Percentiles rank a stretch among this genome's conserved stretches.
These are phyloP conservation scores for Fermentozyma sake DNA, from an alignment of 1,139 yeast genomes.

Conservation along the genomic window DNA sequence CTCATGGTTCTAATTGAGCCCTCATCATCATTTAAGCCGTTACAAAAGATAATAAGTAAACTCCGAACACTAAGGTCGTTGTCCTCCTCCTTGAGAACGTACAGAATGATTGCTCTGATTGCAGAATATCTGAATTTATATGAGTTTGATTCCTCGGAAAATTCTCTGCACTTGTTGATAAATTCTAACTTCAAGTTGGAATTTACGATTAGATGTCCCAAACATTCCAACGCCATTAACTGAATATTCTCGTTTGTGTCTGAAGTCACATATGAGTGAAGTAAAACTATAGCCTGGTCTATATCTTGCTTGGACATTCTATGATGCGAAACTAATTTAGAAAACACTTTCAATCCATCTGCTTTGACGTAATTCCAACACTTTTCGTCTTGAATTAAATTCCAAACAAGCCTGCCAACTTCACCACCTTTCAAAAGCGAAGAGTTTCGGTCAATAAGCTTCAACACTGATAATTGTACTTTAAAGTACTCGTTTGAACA, in stretches of 20 bases:
- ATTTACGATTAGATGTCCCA: constrained; percentile 8
- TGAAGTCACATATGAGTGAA: not conserved
- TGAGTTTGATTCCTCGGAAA: constrained; percentile 40
- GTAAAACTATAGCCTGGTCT: not conserved
- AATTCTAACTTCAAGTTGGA: constrained; percentile 1
- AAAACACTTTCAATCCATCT: constrained; percentile 32
- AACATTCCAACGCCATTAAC: constrained; percentile 9
- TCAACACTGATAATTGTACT: constrained; percentile 43
- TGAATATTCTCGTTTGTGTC: constrained; percentile 6
- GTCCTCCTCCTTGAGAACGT: constrained; percentile 1
- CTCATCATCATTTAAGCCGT: constrained; percentile 58
- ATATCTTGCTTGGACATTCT: too few relatives aligned
- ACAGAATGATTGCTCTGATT: constrained; percentile 37
- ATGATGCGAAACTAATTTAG: constrained; percentile 15
- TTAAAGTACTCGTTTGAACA: constrained; percentile 39
- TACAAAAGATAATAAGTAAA: constrained; percentile 5
- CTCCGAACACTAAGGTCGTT: not conserved
- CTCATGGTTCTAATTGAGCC: constrained; percentile 40
- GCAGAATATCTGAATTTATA: constrained; percentile 46
- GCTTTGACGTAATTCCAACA: constrained; percentile 44
- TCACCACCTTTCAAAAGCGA: constrained; percentile 10
- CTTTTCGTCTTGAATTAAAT: constrained; percentile 19
- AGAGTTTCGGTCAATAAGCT: constrained; percentile 12
- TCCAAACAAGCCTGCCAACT: constrained; percentile 19
- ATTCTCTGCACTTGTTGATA: constrained; percentile 8